Evolutionary conservation across 768 basidiomycete genomes (phyloP), one percentile per base, ranked within the genome.

Genomic region (Amanita polypyramis): DNA sequence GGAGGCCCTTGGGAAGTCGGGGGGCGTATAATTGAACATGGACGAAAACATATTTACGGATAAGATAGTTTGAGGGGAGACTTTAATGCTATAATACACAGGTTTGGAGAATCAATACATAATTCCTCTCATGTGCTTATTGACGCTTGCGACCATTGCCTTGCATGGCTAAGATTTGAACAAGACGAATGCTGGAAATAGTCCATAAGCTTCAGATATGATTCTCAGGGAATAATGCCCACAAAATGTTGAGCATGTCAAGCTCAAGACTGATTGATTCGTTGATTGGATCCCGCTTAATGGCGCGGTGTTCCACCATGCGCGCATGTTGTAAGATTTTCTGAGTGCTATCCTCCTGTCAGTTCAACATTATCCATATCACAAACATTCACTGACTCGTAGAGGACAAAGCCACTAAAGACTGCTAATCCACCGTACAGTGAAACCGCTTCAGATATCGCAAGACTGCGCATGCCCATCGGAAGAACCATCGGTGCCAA

Each of bases 181-280:
- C 88, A 12, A 91, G 70, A 17, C 88, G 85, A 54, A 91, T 73
- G 61, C 86, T 90, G 44, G 14, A 44, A 34, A 43, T 17, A 7
- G 47, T 33, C 25, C 50, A 32, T n/a, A 19, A 21, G 9, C 19
- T 19, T 19, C 42, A n/a, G n/a, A n/a, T n/a, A n/a, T n/a, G n/a
- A n/a, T n/a, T n/a, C n/a, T n/a, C n/a, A n/a, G n/a, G n/a, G n/a
- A 32, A 37, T 2, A 8, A 40, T 4, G 65, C 80, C 53, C 56
- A 85, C 83, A 91, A 91, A 43, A 93, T 90, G 64, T 93, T 92
- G 59, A 94, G 78, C 77, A 91, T 84, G 58, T 91, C 86, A 46
- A 93, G 74, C 60, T 92, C 82, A 44, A 92, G 70, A 37, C 77
- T 71, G 47, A 91, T 78, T 5, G 86, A 76, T 64, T 91, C 90